Evolutionary conservation across 768 basidiomycete genomes (phyloP), one percentile per base, ranked within the genome.

Genomic region (Tephrocybe sp.): DNA sequence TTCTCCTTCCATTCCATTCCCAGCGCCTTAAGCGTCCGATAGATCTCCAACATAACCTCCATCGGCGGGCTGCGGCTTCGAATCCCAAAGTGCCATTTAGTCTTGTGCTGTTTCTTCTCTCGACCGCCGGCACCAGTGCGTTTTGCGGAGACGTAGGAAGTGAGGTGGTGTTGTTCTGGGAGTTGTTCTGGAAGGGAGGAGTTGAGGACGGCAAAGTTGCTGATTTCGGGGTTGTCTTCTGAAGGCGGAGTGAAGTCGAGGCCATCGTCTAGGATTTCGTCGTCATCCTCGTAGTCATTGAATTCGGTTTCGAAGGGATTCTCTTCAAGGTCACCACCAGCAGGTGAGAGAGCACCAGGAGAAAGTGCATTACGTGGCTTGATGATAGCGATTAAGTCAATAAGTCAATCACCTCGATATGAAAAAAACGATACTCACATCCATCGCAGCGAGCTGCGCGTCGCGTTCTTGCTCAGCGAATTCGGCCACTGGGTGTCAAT

Each of bases 1-100:
- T 97, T 97, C 72, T 89, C 84, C 66, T 91, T 91, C 97, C 97
- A 99, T 69, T 99, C 92, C 92, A 98, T 96, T 13, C 88, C 91
- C 16, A 98, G 75, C 52, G 84, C 75, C 69, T 88, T 87, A 42
- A 99, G 71, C 35, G 95, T 97, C 53, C 90, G 76, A 69, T 99
- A 98, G 44, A 99, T 97, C 77, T 98, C 96, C 21, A 97, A 72
- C 95, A 99, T 98, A 19, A 99, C 96, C 67, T 99, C 97, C 91
- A 98, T 96, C 18, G 95, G 97, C 26, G 94, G 92, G 50, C 86
- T 89, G 51, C 95, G 79, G 58, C 91, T 94, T 26, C 97, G 80
- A 32, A 99, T 98, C 7, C 97, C 97, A 62, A 98, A 99, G 65
- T 99, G 97, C 97, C 97, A 98, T 55, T 92, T 87, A 13, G 89